A percentile compares a stretch with the other conserved stretches of the same genome.
These are phyloP conservation scores for Tolypocladium endophyticum DNA, from an alignment of 2,329 filamentous ascomycete species.

Conservation along the genomic window DNA sequence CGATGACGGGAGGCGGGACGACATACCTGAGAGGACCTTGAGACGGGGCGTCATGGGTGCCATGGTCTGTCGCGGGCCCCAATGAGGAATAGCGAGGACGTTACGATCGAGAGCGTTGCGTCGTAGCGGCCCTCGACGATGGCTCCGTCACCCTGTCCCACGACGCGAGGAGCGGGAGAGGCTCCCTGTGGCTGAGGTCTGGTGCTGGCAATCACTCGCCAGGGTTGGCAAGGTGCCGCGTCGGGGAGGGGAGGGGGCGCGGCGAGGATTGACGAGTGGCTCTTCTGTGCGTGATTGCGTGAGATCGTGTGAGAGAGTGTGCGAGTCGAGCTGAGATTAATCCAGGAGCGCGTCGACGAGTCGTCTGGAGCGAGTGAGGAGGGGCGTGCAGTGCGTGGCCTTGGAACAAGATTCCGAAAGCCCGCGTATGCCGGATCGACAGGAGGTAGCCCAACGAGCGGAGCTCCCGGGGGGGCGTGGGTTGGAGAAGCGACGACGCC, in stretches of 20 bases:
- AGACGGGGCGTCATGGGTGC: constrained; percentile 49
- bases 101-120: constrained; percentile 19
- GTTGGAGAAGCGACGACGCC: constrained; percentile 4
- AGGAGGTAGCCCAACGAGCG: constrained; percentile 10
- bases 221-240: constrained; percentile 6
- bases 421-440: constrained; percentile 7
- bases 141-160: constrained; percentile 20
- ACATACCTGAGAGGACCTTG: constrained; percentile 52
- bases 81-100: constrained; percentile 23
- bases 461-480: constrained; percentile 4
- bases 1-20: constrained; percentile 18
- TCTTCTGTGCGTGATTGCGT: background rate
- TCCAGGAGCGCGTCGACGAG: background rate
- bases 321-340: background rate
- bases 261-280: background rate
- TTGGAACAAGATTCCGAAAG: background rate
- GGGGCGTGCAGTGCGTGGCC: background rate
- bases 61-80: constrained; percentile 33
- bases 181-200: constrained; percentile 12
- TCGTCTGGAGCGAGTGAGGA: background rate
- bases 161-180: constrained; percentile 12
- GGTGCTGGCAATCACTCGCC: constrained; percentile 2
- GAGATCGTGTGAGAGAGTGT: background rate
- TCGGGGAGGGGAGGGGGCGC: constrained; percentile 3
- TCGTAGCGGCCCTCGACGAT: constrained; percentile 20